Evolutionary conservation across 129 eudicot genomes (phyloP), one percentile per base, ranked within the genome.

Genomic region (Lonicera japonica): DNA sequence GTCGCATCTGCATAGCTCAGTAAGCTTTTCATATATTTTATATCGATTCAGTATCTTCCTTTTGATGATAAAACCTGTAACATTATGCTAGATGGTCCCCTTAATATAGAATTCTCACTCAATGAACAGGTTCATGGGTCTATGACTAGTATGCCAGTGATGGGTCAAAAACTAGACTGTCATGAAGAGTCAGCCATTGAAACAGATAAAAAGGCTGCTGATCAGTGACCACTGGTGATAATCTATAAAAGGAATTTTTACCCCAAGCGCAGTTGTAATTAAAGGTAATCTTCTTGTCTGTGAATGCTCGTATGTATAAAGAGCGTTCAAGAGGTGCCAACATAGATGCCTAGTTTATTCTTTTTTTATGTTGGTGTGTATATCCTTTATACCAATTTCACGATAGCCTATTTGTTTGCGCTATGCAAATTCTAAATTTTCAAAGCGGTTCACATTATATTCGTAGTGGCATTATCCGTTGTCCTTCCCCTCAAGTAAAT

Each of bases 61-160:
- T 29, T 29, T 23, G 11, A 8, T 17, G 0, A 5, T 64, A 25
- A 54, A 25, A 3, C 39, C 18, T 50, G 4, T 56, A 50, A 58
- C 16, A 29, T 18, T 41, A 38, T n/a, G 12, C 24, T 16, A 61
- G 23, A 64, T 22, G 41, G 21, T 20, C 16, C 58, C 36, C 48
- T 21, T 63, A 48, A 43, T n/a, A 46, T 46, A 11, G 53, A 38
- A n/a, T 36, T 68, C 5, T 58, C 12, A 43, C 47, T 12, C 68
- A 54, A 55, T 71, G 64, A 68, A 79, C 83, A 87, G 95, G 73
- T 61, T 29, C 87, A 76, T 2, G 76, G 72, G 58, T 69, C 66
- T 29, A 47, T 61, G 54, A 34, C 56, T 48, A 36, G 63, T 56
- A 45, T 62, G 25, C 73, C 81, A 25, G 9, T 54, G 60, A 65